Evolutionary conservation across 768 basidiomycete species (phyloP), one percentile per base, ranked within the genome.

Genomic region (Aureoboletus auriporus): DNA sequence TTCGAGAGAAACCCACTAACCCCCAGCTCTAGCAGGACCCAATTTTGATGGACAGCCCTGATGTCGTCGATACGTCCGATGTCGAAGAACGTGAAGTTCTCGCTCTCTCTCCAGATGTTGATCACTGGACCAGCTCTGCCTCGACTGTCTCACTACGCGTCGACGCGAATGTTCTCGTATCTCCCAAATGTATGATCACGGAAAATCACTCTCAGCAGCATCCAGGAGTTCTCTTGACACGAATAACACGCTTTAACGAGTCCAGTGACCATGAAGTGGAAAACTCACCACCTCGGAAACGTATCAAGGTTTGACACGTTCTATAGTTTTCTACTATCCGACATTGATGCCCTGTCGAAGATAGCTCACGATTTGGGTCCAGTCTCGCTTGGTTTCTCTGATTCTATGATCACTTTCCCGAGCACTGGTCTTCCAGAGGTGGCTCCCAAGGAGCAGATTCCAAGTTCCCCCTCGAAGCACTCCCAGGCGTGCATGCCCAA

Each of bases 1-100:
- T 14, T 8, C 33, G 3, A 9, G 27, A 26, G n/a, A n/a, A n/a
- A n/a, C n/a, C n/a, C 4, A 16, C 16, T 12, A 4, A 36, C 34
- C 16, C 12, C 35, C 7, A 35, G 17, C 29, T 16, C 17, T 39
- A 55, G 26, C 37, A n/a, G 39, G 35, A n/a, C 16, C 34, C 8
- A 9, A 28, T 30, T 28, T 43, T 41, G 40, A 61, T 61, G 60
- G 58, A 63, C 12, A 52, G 47, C 37, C 52, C 52, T 6, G 80
- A 79, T 38, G 58, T 77, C 41, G 76, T 85, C 12, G 80, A 80
- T 57, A 83, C 83, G 14, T 84, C 83, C 5, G 83, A 86, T 54
- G 64, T 69, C 40, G 83, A 84, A 55, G 83, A 86, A 54, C 71
- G 72, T 35, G 78, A 78, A 56, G 70, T 71, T 39, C 51, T 76